These are phyloP conservation scores for Cephaloascus fragrans DNA, from an alignment of 805 yeast genomes.

Conservation along the genomic window DNA sequence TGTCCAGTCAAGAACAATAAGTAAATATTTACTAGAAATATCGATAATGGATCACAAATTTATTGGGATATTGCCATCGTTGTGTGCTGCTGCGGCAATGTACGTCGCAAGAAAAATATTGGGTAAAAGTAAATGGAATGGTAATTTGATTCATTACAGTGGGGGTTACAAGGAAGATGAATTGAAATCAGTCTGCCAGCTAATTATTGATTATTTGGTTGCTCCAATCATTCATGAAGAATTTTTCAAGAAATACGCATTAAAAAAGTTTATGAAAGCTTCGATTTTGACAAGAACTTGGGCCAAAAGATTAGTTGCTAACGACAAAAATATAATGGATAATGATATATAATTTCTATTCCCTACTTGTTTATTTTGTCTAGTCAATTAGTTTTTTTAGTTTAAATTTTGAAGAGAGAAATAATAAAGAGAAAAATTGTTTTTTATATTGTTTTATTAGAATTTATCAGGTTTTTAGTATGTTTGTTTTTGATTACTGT, in stretches of 20 bases:
- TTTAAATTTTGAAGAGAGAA: not conserved
- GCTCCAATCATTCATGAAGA: conserved; percentile 85
- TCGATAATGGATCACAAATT: conserved; percentile 68
- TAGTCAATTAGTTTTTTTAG: no score
- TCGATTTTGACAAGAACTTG: conserved; percentile 72
- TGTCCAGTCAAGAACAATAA: conserved; percentile 72
- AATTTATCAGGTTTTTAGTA: no score
- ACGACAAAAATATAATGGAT: conserved; percentile 26
- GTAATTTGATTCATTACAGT: conserved; percentile 79
- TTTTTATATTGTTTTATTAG: no score
- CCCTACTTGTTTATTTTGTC: not conserved
- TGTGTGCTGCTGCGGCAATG: conserved; percentile 84
- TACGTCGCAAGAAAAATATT: conserved; percentile 67
- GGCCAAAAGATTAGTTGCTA: conserved; percentile 55
- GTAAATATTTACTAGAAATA: conserved; percentile 75
- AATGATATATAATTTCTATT: conserved; percentile 4
- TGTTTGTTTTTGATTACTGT: no score
- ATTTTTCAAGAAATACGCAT: conserved; percentile 87
- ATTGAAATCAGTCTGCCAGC: conserved; percentile 59
- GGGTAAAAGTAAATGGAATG: conserved; percentile 66
- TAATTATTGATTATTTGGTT: conserved; percentile 67
- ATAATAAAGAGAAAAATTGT: not conserved
- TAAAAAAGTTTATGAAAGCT: conserved; percentile 81
- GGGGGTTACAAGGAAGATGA: conserved; percentile 80
- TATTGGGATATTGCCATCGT: conserved; percentile 64